Base-by-base conservation (phyloP, 225 moss, liverwort and hornwort species). In the Polytrichum formosum region DNA sequence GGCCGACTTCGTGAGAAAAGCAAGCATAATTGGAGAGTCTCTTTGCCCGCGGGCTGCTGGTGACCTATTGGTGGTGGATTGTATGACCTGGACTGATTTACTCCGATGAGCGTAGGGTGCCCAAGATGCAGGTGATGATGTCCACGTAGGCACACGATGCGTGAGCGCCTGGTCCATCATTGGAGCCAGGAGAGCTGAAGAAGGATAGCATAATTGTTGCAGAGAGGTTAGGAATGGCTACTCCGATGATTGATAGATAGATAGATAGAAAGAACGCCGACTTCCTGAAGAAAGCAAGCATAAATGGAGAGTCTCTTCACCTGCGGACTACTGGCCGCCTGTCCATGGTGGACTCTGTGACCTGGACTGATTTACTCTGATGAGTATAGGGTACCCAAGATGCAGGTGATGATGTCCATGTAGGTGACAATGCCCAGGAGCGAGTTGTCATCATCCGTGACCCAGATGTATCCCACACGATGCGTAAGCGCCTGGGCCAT, bases 401-500 rank as follows among this genome's bases (percentile, higher is more conserved):
- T 84, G 10, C 86, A 88, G 59, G 77, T 75, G 18, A 92, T 83
- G 16, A 92, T 90, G 26, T 92, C 86, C 54, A 88, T 53, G 72
- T 88, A 88, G 0, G 90, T 92, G 7, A 92, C 90, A 19, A 90
- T 85, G 62, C 92, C 92, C 28, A 86, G 82, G 1, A 92, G 84
- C 20, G 84, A 78, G 35, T 86, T 86, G 2, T 87, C 86, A 56
- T 73, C 86, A 10, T 88, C 83, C 1, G 88, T 90, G 31, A 92
- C 86, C 92, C 92, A 92, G 1, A 92, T 84, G 72, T 92, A 86
- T 65, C 86, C 86, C 54, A 86, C 84, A 0, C 92, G 83, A 60
- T 86, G 88, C n/a, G 90, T 85, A 23, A 92, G 86, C 22, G 84
- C 81, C 75, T 92, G 92, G 4, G 86, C 92, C 90, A 92, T 90